Evolutionary conservation across 768 basidiomycete species (phyloP), one percentile per base, ranked within the genome.

Genomic region (Mrakia frigida): DNA sequence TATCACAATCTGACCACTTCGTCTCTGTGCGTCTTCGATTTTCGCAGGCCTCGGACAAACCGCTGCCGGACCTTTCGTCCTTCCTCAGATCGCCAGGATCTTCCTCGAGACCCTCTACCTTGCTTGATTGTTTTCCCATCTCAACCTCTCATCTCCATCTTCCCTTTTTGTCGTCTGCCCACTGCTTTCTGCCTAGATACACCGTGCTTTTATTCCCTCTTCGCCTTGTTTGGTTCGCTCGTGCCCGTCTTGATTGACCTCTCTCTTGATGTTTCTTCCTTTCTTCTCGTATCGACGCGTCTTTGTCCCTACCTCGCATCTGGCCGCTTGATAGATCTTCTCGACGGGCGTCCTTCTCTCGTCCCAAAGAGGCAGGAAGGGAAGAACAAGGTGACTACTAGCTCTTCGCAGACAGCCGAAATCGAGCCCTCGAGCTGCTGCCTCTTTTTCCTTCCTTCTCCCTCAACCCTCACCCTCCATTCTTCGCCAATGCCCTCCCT

Each of bases 51-150:
- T 68, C 37, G 92, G 92, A 59, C 88, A 89, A 73, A 93, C 92
- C 11, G 92, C 90, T 80, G 89, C 92, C 25, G 94, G 93, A 2
- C 91, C 92, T 14, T 87, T 88, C 33, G 88, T 96, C 85, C 90
- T 94, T 31, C 88, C 88, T 9, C 63, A 72, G 61, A 50, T 76
- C 61, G 75, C 75, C 7, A 25, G 76, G 14, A 71, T 73, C 35
- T 77, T 77, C 61, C 56, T 77, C 39, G 76, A 77, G 39, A 77
- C 76, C 16, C 70, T 77, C n/a, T 77, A 72, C 46, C 60, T 76
- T 16, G 75, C 70, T 25, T 76, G 46, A 65, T 37, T 28, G 39
- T 46, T 41, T n/a, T 39, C 1, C 16, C 14, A 18, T 65, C 63
- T 21, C n/a, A 63, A 63, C 65, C 39, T 21, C 39, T 31, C 65